Conservation (phyloP, 371 early-diverging fungal genomes). For the Mortierella sp. region DNA sequence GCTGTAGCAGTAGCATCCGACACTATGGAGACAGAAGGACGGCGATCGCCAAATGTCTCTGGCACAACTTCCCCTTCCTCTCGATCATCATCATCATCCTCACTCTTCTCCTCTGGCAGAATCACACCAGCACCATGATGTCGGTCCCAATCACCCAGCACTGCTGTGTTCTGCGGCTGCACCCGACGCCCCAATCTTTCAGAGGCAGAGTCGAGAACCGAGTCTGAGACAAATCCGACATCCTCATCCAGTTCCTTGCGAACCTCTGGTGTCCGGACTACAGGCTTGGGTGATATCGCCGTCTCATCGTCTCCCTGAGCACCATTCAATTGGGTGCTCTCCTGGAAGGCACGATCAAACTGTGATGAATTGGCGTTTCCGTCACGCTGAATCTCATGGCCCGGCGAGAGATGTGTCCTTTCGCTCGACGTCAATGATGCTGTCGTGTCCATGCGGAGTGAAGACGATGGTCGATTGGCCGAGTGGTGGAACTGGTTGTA, state of each 20-base stretch:
- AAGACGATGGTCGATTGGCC: slow-evolving; percentile 18
- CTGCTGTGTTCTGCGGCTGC: neutral
- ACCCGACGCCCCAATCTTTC: slow-evolving; percentile 16
- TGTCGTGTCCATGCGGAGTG: slow-evolving; percentile 40
- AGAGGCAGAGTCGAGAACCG: slow-evolving; percentile 36
- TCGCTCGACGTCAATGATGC: slow-evolving; percentile 8
- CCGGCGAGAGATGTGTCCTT: neutral
- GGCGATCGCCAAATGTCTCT: neutral
- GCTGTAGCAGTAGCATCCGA: neutral
- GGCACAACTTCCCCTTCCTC: neutral
- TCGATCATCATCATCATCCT: neutral
- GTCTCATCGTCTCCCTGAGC: neutral
- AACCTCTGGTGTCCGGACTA: neutral
- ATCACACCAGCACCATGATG: slow-evolving; percentile 28
- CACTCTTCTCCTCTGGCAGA: neutral
- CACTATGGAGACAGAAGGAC: neutral
- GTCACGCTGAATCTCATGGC: neutral
- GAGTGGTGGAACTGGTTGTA: slow-evolving; percentile 33
- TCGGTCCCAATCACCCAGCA: slow-evolving; percentile 29
- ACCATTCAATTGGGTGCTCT: neutral
- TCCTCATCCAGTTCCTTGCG: slow-evolving; percentile 27
- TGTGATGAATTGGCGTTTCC: neutral
- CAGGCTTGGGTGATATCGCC: neutral
- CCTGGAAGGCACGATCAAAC: neutral
- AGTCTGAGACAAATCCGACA: slow-evolving; percentile 48